phyloP scores from a whole-genome alignment of 208 protist genomes.

The Leishmania lainsoni region DNA sequence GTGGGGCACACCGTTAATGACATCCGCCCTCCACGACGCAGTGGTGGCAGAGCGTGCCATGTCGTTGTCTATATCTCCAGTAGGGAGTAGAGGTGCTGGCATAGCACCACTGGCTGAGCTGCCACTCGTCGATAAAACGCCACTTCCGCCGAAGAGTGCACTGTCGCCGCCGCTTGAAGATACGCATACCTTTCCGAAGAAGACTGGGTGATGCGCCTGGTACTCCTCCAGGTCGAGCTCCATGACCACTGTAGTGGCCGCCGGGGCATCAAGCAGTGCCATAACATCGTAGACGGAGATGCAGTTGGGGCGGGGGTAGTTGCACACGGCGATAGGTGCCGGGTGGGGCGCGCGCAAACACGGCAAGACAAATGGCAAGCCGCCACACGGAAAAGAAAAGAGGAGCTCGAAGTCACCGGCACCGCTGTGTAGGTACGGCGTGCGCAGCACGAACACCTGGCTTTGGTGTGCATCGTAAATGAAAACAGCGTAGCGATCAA shows the following conservation, averaged over 20 bases:
- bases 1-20: conserved; percentile 4
- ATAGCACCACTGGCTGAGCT: neutral
- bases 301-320: conserved; percentile 54
- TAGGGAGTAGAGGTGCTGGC: neutral
- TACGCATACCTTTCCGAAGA: conserved; percentile 21
- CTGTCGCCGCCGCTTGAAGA: neutral
- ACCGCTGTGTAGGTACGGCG: conserved; percentile 49
- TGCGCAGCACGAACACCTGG: conserved; percentile 49
- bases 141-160: neutral
- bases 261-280: conserved; percentile 20
- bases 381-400: conserved; percentile 49
- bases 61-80: no score
- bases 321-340: conserved; percentile 69
- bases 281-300: conserved; percentile 63
- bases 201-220: conserved; percentile 12
- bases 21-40: conserved; percentile 9
- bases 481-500: conserved; percentile 51
- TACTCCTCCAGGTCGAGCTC: conserved; percentile 17
- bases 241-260: conserved; percentile 12
- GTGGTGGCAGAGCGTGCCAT: conserved; percentile 1
- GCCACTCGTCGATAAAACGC: neutral
- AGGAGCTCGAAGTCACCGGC: conserved; percentile 46
- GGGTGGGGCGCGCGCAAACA: conserved; percentile 47
- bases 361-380: conserved; percentile 61
- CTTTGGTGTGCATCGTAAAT: conserved; percentile 49